These are phyloP conservation scores for Zizania latifolia DNA, from an alignment of 176 grass and related monocot species.

Conservation along the genomic window DNA sequence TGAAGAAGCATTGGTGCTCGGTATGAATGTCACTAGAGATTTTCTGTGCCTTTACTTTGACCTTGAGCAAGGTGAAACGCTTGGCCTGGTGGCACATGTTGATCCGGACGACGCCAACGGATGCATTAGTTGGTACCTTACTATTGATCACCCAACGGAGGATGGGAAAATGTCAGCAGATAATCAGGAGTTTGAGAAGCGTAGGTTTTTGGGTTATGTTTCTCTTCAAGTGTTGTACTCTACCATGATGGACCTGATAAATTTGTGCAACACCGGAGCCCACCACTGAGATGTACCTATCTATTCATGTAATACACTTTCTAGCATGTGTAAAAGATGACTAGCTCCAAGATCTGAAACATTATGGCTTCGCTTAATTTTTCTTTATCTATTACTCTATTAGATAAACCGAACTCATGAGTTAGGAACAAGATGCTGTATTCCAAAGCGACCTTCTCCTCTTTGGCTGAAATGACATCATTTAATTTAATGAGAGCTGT, in stretches of 20 bases:
- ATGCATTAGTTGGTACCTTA: constrained; percentile 75
- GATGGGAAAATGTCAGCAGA: constrained; percentile 41
- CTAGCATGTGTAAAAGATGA: neutral
- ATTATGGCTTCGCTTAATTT: neutral
- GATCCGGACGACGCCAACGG: constrained; percentile 51
- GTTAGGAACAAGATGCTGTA: neutral
- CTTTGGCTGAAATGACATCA: constrained; percentile 1
- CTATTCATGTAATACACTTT: neutral
- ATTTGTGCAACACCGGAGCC: constrained; percentile 50
- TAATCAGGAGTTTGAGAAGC: constrained; percentile 40
- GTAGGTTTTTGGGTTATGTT: constrained; percentile 65
- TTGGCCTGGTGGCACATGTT: constrained; percentile 70
- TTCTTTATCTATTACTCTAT: neutral
- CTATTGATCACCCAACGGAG: constrained; percentile 39
- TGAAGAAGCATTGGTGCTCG: constrained; percentile 70
- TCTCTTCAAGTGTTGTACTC: constrained; percentile 70
- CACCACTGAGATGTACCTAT: constrained; percentile 27
- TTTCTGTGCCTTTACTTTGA: constrained; percentile 80
- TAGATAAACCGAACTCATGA: neutral
- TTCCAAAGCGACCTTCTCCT: neutral
- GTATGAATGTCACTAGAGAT: constrained; percentile 75
- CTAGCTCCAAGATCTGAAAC: neutral
- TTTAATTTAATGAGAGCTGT: neutral
- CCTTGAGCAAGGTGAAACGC: constrained; percentile 67
- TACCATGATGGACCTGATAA: constrained; percentile 69